Conservation (phyloP, 2,329 filamentous ascomycete species). For the Trichoderma brevicompactum region DNA sequence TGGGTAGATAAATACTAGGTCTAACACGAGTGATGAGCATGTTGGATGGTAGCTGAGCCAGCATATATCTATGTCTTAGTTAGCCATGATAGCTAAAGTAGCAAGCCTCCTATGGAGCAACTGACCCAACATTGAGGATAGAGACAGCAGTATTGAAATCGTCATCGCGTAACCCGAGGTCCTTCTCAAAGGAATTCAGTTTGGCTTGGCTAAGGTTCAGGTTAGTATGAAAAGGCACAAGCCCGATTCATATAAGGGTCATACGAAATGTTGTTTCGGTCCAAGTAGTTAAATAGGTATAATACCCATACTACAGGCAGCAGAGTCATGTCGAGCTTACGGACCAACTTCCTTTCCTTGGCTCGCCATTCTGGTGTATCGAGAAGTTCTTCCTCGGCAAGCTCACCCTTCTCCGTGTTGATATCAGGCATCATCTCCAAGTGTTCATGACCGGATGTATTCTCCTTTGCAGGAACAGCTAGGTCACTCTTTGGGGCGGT, state of each 20-base stretch:
- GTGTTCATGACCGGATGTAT: conserved; percentile 5
- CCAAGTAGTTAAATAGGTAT: conserved; percentile 53
- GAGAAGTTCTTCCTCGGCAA: conserved; percentile 1
- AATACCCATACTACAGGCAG: conserved; percentile 51
- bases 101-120: background rate
- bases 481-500: background rate
- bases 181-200: conserved; percentile 11
- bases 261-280: conserved; percentile 51
- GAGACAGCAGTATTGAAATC: conserved; percentile 36
- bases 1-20: conserved; percentile 48
- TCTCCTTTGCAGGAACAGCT: conserved; percentile 5
- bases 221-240: background rate
- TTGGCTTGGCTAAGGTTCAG: background rate
- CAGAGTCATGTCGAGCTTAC: conserved; percentile 66
- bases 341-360: conserved; percentile 59
- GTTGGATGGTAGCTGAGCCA: conserved; percentile 49
- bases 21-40: conserved; percentile 51
- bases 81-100: background rate
- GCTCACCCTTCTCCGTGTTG: background rate
- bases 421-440: conserved; percentile 3
- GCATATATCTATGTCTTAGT: conserved; percentile 39
- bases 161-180: background rate
- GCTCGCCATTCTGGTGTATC: conserved; percentile 19
- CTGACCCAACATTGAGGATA: conserved; percentile 47
- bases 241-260: conserved; percentile 31